Evolutionary conservation across 2,329 filamentous ascomycete species (phyloP).

Genomic region (Hypomyces perniciosus): DNA sequence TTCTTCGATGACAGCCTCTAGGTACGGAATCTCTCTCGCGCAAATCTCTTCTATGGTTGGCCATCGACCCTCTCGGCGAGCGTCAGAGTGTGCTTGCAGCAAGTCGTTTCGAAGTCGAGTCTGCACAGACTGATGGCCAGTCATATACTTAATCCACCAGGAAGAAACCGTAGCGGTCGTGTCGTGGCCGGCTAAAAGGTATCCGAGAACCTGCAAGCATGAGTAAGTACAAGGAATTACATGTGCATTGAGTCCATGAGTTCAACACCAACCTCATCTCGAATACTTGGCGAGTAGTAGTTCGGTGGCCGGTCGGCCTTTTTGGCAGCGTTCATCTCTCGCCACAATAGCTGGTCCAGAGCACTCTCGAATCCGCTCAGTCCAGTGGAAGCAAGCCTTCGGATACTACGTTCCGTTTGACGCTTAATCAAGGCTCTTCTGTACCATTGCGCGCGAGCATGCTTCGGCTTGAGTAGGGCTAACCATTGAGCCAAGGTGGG

Average conservation of each 20-base stretch:
- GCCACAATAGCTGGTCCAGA: conserved; percentile 28
- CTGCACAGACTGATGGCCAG: conserved; percentile 19
- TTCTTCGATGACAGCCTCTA: conserved; percentile 35
- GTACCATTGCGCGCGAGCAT: conserved; percentile 22
- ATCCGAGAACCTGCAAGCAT: conserved; percentile 19
- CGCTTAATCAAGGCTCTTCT: conserved; percentile 17
- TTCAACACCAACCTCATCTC: conserved; percentile 26
- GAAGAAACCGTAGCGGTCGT: conserved; percentile 22
- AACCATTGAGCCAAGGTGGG: conserved; percentile 17
- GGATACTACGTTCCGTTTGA: conserved; percentile 18
- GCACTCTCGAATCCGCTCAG: conserved; percentile 17
- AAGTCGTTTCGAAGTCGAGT: conserved; percentile 22
- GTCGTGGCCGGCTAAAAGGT: conserved; percentile 26
- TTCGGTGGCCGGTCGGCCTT: conserved; percentile 25
- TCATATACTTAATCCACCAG: conserved; percentile 27
- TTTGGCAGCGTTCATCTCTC: conserved; percentile 27
- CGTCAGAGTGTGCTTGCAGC: conserved; percentile 17
- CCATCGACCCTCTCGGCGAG: conserved; percentile 17
- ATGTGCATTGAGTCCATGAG: neutral
- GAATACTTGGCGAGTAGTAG: conserved; percentile 27
- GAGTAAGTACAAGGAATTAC: neutral
- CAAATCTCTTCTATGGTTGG: conserved; percentile 28
- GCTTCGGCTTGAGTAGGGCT: conserved; percentile 20
- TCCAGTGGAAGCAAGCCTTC: conserved; percentile 12
- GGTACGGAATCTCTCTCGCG: conserved; percentile 24